These are phyloP conservation scores for Aureobasidium musti DNA, from an alignment of 2,329 filamentous ascomycete genomes.

Conservation along the genomic window DNA sequence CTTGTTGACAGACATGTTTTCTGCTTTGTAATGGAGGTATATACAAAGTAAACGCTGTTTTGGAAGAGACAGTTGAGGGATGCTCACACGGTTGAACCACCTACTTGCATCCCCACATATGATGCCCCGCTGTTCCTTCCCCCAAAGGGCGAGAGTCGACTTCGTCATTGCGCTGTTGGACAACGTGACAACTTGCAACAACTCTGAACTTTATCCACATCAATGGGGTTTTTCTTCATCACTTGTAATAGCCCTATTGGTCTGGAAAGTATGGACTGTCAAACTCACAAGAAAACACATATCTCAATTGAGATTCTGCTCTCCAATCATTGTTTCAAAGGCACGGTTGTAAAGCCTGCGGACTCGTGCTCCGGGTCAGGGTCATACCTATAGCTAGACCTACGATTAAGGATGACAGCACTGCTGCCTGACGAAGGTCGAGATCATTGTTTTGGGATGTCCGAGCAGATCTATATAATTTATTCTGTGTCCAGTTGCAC, in stretches of 20 bases:
- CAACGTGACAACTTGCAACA: neutral
- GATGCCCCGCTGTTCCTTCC: neutral
- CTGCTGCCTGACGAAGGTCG: neutral
- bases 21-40: neutral
- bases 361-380: neutral
- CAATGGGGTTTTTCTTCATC: neutral
- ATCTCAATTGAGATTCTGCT: too few species aligned
- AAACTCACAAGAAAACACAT: too few species aligned
- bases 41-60: neutral
- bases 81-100: neutral
- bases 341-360: too few species aligned
- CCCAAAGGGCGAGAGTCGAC: neutral
- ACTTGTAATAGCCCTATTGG: neutral
- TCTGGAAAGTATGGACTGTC: too few species aligned
- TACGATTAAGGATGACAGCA: neutral
- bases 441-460: too few species aligned
- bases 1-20: constrained; percentile 2
- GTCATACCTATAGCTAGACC: neutral
- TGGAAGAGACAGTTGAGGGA: neutral
- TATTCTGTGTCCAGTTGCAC: neutral
- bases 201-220: neutral
- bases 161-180: constrained; percentile 9
- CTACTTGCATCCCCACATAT: neutral
- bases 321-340: too few species aligned
- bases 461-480: neutral